phyloP scores from a whole-genome alignment of 2,329 filamentous ascomycete species.

The Cytospora schulzeri region DNA sequence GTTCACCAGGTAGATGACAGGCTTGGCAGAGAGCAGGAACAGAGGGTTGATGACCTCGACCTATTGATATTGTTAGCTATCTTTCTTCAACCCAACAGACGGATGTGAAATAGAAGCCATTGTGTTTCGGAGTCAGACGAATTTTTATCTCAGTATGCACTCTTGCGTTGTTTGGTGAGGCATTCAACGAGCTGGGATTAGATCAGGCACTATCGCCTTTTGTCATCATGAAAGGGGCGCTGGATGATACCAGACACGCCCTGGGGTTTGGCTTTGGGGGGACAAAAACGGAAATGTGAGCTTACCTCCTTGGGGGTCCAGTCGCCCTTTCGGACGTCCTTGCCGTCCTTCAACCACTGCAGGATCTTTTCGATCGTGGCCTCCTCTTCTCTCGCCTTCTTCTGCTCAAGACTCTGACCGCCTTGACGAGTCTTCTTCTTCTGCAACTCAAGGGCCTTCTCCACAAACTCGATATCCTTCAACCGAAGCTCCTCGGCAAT shows the following conservation, averaged over 20 bases:
- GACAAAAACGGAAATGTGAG: slow-evolving; percentile 31
- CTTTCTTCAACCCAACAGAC: not conserved
- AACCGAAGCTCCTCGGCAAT: slow-evolving; percentile 95
- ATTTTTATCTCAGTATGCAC: slow-evolving; percentile 85
- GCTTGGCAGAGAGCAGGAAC: slow-evolving; percentile 92
- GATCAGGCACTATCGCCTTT: slow-evolving; percentile 92
- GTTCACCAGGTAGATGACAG: slow-evolving; percentile 96
- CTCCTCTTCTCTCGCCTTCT: slow-evolving; percentile 94
- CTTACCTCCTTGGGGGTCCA: slow-evolving; percentile 96
- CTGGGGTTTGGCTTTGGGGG: slow-evolving; percentile 29
- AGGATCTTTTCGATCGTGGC: slow-evolving; percentile 91
- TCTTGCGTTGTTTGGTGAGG: slow-evolving; percentile 74
- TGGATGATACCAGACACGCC: not conserved
- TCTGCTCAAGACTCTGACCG: slow-evolving; percentile 94
- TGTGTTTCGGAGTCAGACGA: slow-evolving; percentile 60
- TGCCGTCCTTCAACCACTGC: slow-evolving; percentile 79
- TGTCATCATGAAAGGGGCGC: slow-evolving; percentile 78
- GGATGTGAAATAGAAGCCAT: slow-evolving; percentile 23
- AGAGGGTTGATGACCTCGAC: slow-evolving; percentile 97
- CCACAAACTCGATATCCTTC: slow-evolving; percentile 98
- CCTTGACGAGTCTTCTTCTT: slow-evolving; percentile 94
- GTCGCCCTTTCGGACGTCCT: slow-evolving; percentile 87
- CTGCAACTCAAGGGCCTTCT: slow-evolving; percentile 89
- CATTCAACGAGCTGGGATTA: slow-evolving; percentile 99
- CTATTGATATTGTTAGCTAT: slow-evolving; percentile 52